Evolutionary conservation across 495 filamentous ascomycete species (phyloP).

Genomic region (Neurospora terricola): DNA sequence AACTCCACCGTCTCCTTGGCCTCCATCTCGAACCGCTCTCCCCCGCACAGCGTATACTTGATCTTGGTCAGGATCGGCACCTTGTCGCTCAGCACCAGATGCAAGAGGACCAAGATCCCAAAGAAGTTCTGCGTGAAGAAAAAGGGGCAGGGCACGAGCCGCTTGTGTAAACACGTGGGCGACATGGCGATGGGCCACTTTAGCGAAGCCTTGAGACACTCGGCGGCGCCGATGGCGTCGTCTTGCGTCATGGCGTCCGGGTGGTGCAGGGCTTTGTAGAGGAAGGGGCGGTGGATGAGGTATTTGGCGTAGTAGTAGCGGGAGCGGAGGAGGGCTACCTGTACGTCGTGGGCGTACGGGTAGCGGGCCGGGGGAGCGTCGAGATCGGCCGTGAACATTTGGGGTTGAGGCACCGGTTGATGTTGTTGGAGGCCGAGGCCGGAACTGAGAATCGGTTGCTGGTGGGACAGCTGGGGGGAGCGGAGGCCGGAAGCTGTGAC

Average conservation of each 20-base stretch:
- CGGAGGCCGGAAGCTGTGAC: not conserved
- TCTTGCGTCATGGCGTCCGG: constrained; percentile 42
- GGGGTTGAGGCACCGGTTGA: not conserved
- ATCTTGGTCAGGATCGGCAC: constrained; percentile 39
- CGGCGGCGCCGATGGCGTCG: constrained; percentile 39
- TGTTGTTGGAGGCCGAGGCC: not conserved
- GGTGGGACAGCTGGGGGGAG: constrained; percentile 4
- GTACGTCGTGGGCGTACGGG: constrained; percentile 41
- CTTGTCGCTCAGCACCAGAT: constrained; percentile 31
- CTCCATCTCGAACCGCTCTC: constrained; percentile 36
- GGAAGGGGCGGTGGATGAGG: constrained; percentile 47
- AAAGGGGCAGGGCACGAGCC: constrained; percentile 46
- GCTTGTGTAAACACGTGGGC: constrained; percentile 43
- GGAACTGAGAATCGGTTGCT: not conserved
- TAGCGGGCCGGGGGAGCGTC: constrained; percentile 31
- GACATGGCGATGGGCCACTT: constrained; percentile 50
- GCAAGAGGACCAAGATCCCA: constrained; percentile 44
- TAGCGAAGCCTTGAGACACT: constrained; percentile 41
- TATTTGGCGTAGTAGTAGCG: constrained; percentile 51
- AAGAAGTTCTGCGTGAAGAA: constrained; percentile 51
- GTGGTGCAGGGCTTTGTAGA: constrained; percentile 52
- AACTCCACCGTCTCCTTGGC: constrained; percentile 35
- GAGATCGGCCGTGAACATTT: constrained; percentile 42
- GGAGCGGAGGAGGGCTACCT: constrained; percentile 45
- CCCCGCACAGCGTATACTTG: constrained; percentile 31